Conservation (phyloP, 306 rosid species). For the Lathyrus oleraceus region DNA sequence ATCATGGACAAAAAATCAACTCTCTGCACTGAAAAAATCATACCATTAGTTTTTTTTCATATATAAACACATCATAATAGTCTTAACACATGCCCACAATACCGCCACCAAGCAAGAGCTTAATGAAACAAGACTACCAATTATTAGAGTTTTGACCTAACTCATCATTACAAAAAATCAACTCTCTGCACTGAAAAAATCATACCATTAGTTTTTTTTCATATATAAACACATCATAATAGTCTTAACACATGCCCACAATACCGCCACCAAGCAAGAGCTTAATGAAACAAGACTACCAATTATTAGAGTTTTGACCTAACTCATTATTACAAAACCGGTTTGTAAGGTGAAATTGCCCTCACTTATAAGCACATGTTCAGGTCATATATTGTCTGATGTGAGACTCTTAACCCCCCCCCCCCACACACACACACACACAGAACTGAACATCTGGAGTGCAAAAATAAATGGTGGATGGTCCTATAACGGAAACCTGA, state of each 20-base stretch:
- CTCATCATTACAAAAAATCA: too few relatives aligned
- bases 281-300: background rate
- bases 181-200: too few relatives aligned
- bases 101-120: background rate
- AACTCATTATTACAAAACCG: too few relatives aligned
- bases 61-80: constrained; percentile 17
- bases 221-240: constrained; percentile 14
- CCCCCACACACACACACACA: too few relatives aligned
- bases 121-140: background rate
- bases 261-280: background rate
- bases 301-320: background rate
- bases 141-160: background rate
- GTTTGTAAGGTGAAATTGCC: too few relatives aligned
- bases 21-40: constrained; percentile 51
- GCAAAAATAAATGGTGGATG: too few relatives aligned
- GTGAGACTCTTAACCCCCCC: too few relatives aligned
- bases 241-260: background rate
- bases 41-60: background rate
- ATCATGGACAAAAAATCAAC: constrained; percentile 42
- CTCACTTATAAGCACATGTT: too few relatives aligned
- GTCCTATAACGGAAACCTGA: too few relatives aligned
- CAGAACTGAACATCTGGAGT: too few relatives aligned
- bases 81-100: background rate
- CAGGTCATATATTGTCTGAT: too few relatives aligned
- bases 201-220: too few relatives aligned